Evolutionary conservation across 2,329 filamentous ascomycete species (phyloP), one percentile per base, ranked within the genome.

Genomic region (Phaeoacremonium minimum): DNA sequence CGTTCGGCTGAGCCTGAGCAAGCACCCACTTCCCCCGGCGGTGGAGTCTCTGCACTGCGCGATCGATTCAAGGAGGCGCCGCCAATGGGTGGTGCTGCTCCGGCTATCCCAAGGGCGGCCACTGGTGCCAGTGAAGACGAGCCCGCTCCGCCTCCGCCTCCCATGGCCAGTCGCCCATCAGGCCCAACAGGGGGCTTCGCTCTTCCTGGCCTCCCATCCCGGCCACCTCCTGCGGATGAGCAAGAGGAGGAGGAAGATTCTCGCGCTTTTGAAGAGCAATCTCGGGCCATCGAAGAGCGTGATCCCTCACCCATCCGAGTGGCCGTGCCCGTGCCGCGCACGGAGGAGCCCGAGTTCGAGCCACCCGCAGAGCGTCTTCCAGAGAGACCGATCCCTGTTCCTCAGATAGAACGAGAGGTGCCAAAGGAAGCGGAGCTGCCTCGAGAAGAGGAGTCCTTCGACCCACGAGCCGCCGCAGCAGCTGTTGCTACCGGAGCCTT

Each of bases 31-130:
- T 73, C 77, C 3, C 69, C 79, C 12, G 60, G 73, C 31, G 82
- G 81, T 33, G 82, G 83, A 18, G 74, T 95, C 28, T 75, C 80
- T 42, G 80, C 87, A 26, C 71, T 95, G 41, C 81, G 84, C 45
- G 87, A 95, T 56, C 85, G 84, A 36, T 95, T 95, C 68, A 85
- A 86, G 60, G 80, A 83, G 35, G 75, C 80, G n/a, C 66, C 79
- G 13, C 85, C 86, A 2, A 85, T 88, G 62, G 77, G 81, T 22
- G 74, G 60, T 33, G 44, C 56, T 9, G 50, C 55, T 43, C 67
- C 60, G 42, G 46, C 48, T 4, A 44, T 47, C 13, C 61, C 61
- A 3, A 49, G 55, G 9, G 51, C 53, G 28, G 47, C 58, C 14
- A 50, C 67, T 6, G 63, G 67, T 7, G 58, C 71, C 20, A 47